Evolutionary conservation across 345 rosid species (phyloP), one percentile per base, ranked within the genome.

Genomic region (Brassica carinata): DNA sequence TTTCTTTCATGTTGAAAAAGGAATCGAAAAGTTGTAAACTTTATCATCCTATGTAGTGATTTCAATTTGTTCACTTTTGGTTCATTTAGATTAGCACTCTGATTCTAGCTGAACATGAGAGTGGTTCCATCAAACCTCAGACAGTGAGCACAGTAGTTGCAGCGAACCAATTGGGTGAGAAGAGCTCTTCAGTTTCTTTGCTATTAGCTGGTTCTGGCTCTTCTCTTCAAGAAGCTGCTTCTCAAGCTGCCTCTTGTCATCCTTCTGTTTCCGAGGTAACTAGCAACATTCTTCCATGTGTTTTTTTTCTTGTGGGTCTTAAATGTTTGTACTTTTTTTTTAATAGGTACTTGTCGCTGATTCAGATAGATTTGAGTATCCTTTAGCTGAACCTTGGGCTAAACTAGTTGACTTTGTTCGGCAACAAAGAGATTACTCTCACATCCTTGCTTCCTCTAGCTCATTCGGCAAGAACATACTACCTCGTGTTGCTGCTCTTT

Each of bases 321-420:
- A 8, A 64, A 19, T 71, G 63, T 61, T 43, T 17, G 62, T 80
- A 34, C 3, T 43, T 74, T 75, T 38, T 30, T 80, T 43, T 73
- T 80, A 38, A 38, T 80, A 93, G 99, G 97, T 96, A 8, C 91
- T 96, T 82, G 88, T 91, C 27, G 98, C 95, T 76, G 98, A 96
- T 86, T 96, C 95, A 1, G 93, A 90, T 81, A 84, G 83, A 72
- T 91, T 96, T 83, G 71, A 78, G 13, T 81, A 89, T 75, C 87
- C 94, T 69, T 64, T 90, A 72, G 99, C 98, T 15, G 98, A 96
- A 79, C 89, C 97, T 33, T 96, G 97, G 99, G 90, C 98, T 58
- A 90, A 86, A 72, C 76, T 96, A 71, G 87, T 96, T 72, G 93
- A 91, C 7, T 71, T 90, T 76, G 88, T 96, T 86, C 95, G 90